Evolutionary conservation across 2,329 filamentous ascomycete genomes (phyloP).

Genomic region (Hymenoscyphus fraxineus): DNA sequence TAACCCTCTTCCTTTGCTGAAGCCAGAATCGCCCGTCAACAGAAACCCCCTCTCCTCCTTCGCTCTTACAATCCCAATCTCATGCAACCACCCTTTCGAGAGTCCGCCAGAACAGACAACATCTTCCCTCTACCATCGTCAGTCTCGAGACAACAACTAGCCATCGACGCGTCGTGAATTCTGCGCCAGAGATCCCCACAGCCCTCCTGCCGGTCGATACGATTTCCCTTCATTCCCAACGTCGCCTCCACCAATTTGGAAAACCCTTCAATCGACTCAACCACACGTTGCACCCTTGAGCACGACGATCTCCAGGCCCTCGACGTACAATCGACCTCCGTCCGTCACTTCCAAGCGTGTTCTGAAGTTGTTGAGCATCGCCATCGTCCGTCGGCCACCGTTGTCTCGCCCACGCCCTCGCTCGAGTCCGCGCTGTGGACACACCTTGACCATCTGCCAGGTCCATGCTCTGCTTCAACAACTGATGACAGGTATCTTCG

Average conservation of each 20-base stretch:
- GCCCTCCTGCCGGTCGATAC: not conserved
- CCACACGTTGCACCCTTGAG: conserved; percentile 7
- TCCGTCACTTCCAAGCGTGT: not conserved
- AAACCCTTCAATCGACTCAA: conserved; percentile 11
- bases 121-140: not conserved
- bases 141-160: conserved; percentile 1
- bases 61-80: conserved; percentile 10
- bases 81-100: conserved; percentile 11
- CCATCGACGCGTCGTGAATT: conserved; percentile 14
- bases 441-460: conserved; percentile 11
- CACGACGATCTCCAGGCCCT: conserved; percentile 6
- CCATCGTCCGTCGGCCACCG: not conserved
- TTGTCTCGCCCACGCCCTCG: conserved; percentile 5
- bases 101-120: not conserved
- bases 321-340: not conserved
- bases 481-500: conserved; percentile 30
- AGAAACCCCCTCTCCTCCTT: conserved; percentile 11
- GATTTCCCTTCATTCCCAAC: not conserved
- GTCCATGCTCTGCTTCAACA: conserved; percentile 17
- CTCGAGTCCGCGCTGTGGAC: conserved; percentile 20
- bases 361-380: not conserved
- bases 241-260: conserved; percentile 8
- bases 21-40: not conserved
- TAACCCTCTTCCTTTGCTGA: not conserved
- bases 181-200: conserved; percentile 1